Conservation (phyloP, 257 asterid genomes). For the Solanum peruvianum region DNA sequence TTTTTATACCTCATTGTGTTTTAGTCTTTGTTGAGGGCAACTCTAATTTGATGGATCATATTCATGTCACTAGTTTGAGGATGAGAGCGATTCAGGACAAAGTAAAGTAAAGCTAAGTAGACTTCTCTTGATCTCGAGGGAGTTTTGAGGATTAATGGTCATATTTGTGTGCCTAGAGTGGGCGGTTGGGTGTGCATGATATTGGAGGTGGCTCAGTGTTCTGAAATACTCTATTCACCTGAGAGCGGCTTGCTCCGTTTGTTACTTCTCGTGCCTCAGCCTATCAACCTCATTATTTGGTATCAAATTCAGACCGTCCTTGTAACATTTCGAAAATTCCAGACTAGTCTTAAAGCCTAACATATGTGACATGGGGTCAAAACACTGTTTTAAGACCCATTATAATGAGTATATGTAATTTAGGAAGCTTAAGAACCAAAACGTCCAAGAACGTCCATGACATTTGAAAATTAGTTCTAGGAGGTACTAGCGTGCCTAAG, state of each 20-base stretch:
- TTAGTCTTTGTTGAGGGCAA: neutral
- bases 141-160: neutral
- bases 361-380: too few relatives aligned
- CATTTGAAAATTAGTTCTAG: too few relatives aligned
- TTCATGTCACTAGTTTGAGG: neutral
- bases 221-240: neutral
- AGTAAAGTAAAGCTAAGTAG: neutral
- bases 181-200: neutral
- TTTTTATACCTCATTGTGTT: neutral
- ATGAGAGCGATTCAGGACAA: neutral
- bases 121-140: neutral
- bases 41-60: neutral
- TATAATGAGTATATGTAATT: too few relatives aligned
- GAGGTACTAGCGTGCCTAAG: too few relatives aligned
- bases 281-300: neutral
- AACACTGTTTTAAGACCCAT: too few relatives aligned
- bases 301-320: neutral
- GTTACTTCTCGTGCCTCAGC: neutral
- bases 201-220: neutral
- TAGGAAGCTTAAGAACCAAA: too few relatives aligned
- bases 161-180: neutral
- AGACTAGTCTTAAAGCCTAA: too few relatives aligned
- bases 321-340: too few relatives aligned
- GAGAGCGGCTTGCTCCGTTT: neutral
- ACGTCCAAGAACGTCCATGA: too few relatives aligned